Base-by-base conservation (phyloP, 345 rosid genomes). In the Citrus medica region DNA sequence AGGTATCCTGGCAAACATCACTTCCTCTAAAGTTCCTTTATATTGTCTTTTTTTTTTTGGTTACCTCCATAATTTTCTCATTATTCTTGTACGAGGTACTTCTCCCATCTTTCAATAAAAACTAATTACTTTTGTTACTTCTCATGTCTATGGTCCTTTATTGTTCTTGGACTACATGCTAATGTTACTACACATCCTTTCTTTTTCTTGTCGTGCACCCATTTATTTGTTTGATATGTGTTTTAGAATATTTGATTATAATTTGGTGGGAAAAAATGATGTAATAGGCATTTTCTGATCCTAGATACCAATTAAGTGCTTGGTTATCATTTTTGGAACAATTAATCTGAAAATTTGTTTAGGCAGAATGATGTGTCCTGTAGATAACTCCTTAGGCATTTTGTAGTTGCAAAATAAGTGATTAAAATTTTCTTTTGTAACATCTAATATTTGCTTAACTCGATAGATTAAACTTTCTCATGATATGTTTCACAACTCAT, bases 401-500 rank as follows among this genome's bases (percentile, higher is more conserved):
- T 53, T 9, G 7, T 27, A 28, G 8, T 27, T 6, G 2, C 22
- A 51, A 70, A 70, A 16, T 28, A 28, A 9, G 16, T 51, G 25
- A n/a, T 48, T 46, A 69, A 28, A 46, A 42, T 12, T 27, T 4
- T 73, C 14, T 59, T 60, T 73, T 33, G 56, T 53, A 46, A 32
- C 32, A 30, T 51, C 42, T 53, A 38, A 65, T n/a, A 46, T 53
- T 35, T 76, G 4, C 16, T 69, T 51, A 27, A 38, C 32, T 12
- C 6, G 59, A 6, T 53, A 40, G 56, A 46, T 69, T 78, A 25
- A 40, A 66, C 66, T 30, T 7, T 46, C 75, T 12, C 35, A 70
- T 46, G 28, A 69, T 82, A 42, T 66, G 58, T 48, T 35, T 51
- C 73, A 30, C 67, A 78, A 56, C 72, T 58, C 17, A 72, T 71